phyloP scores from a whole-genome alignment of 1,139 yeast genomes.

The Pichia sp. region DNA sequence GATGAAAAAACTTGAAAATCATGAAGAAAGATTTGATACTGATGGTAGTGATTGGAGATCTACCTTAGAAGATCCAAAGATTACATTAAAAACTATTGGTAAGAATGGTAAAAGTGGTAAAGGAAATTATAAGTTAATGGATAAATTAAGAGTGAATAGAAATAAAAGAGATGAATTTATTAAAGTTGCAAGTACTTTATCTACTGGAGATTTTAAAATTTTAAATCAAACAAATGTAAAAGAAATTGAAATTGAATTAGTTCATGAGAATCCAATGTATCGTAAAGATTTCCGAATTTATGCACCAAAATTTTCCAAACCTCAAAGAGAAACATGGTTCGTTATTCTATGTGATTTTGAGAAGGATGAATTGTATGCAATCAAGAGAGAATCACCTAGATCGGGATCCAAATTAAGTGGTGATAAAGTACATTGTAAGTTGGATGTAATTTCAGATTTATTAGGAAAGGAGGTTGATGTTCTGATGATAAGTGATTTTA shows the following conservation, averaged over 20 bases:
- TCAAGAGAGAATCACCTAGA: conserved; percentile 65
- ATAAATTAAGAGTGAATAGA: conserved; percentile 33
- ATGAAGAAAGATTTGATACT: conserved; percentile 20
- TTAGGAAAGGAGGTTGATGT: conserved; percentile 42
- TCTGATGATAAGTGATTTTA: conserved; percentile 58
- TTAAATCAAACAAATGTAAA: conserved; percentile 18
- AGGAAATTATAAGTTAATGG: conserved; percentile 33
- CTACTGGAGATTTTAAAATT: conserved; percentile 29
- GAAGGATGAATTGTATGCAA: conserved; percentile 44
- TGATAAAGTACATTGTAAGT: conserved; percentile 38
- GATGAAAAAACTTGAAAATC: conserved; percentile 22
- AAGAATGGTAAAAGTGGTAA: conserved; percentile 24
- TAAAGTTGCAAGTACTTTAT: conserved; percentile 41
- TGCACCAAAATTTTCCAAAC: conserved; percentile 79
- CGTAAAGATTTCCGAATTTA: conserved; percentile 60
- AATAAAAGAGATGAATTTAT: conserved; percentile 31
- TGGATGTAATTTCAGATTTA: conserved; percentile 47
- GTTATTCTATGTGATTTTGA: conserved; percentile 50
- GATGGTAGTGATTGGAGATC: conserved; percentile 29
- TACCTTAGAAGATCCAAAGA: conserved; percentile 25
- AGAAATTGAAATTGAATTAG: conserved; percentile 40
- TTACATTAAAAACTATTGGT: conserved; percentile 31
- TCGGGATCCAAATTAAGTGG: conserved; percentile 29
- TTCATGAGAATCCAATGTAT: conserved; percentile 49
- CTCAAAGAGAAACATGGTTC: conserved; percentile 95